phyloP scores from a whole-genome alignment of 75 land plant species.

The Chamaecyparis obtusa region DNA sequence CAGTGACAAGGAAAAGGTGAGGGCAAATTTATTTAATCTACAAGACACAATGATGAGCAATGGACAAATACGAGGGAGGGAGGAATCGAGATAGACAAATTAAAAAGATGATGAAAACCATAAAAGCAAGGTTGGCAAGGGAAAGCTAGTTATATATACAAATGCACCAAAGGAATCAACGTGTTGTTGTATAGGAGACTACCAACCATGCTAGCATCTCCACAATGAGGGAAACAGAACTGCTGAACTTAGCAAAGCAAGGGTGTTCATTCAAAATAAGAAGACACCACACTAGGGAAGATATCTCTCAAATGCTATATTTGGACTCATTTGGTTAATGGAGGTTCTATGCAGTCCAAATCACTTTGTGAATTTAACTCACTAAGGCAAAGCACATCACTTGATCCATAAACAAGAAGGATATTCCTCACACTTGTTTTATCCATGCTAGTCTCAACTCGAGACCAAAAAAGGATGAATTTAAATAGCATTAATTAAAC shows the following conservation, averaged over 20 bases:
- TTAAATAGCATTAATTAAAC: too few species aligned
- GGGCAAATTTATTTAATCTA: not conserved
- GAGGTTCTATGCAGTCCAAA: not conserved
- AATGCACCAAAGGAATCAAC: not conserved
- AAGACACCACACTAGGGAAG: not conserved
- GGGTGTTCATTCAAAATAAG: not conserved
- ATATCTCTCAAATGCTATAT: not conserved
- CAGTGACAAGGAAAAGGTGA: not conserved
- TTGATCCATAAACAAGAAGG: too few species aligned
- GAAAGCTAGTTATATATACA: not conserved
- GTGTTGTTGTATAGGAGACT: not conserved
- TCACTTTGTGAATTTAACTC: not conserved
- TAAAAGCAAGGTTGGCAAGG: not conserved
- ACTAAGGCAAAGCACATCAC: not conserved
- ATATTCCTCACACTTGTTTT: too few species aligned
- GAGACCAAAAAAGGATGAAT: too few species aligned
- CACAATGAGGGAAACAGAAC: not conserved
- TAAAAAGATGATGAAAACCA: not conserved
- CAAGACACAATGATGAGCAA: not conserved
- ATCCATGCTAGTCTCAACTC: too few species aligned
- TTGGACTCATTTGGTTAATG: not conserved
- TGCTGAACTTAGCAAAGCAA: not conserved
- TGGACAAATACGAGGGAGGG: not conserved
- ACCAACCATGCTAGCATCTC: not conserved
- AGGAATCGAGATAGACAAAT: not conserved